These are phyloP conservation scores for cucumber (Cucumis sativus) DNA, from an alignment of 306 rosid species.

Conservation along the genomic window Cucumber_9930_V3 NC_026656.2:17174001-17174500, in stretches of 20 bases:
- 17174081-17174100: slow-evolving; percentile 14
- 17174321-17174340: background rate
- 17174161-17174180: background rate
- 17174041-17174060: slow-evolving; percentile 32
- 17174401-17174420: background rate
- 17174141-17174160: background rate
- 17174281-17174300: background rate
- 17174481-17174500: background rate
- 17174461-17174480: background rate
- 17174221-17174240: background rate
- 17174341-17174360: background rate
- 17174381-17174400: background rate
- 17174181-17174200: no score
- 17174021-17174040: slow-evolving; percentile 25
- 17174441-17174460: background rate
- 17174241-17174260: background rate
- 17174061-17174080: slow-evolving; percentile 56
- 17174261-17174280: background rate
- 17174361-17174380: background rate
- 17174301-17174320: background rate
- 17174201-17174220: background rate
- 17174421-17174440: background rate
- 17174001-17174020: background rate
- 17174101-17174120: background rate
- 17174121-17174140: no score